Percentiles rank a stretch among this genome's conserved stretches.
Evolutionary conservation across 2,329 filamentous ascomycete species (phyloP).

Genomic region (Arachnomyces sp.): DNA sequence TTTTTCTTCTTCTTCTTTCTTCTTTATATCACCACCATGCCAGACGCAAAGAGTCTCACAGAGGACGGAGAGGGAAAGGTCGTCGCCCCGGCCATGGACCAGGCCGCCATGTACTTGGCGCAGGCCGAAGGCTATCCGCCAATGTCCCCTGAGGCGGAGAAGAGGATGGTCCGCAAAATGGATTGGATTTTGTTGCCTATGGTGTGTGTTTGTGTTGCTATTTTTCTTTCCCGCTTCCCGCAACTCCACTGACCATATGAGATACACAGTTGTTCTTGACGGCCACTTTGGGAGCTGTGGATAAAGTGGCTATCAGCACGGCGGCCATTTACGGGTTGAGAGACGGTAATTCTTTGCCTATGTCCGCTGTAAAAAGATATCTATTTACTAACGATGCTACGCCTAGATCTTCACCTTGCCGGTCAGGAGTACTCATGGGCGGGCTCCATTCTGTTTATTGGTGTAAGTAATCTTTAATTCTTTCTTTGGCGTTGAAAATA

Average conservation of each 20-base stretch:
- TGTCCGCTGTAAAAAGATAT: background rate
- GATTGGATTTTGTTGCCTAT: conserved; percentile 51
- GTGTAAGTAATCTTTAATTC: too few relatives aligned
- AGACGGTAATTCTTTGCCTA: conserved; percentile 18
- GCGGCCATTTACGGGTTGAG: conserved; percentile 49
- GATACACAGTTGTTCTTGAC: conserved; percentile 21
- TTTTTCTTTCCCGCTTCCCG: background rate
- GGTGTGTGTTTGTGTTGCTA: too few relatives aligned
- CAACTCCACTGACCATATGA: background rate
- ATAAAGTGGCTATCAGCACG: conserved; percentile 24
- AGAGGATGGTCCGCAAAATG: conserved; percentile 43
- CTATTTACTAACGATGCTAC: background rate
- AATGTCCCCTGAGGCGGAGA: conserved; percentile 18
- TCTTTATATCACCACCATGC: too few relatives aligned
- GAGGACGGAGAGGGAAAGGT: conserved; percentile 7
- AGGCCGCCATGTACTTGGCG: conserved; percentile 20
- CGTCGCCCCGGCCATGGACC: conserved; percentile 14
- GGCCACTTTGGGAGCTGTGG: conserved; percentile 22
- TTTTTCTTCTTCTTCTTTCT: too few relatives aligned
- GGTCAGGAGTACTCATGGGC: conserved; percentile 47
- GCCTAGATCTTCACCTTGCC: conserved; percentile 42
- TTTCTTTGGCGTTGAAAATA: too few relatives aligned
- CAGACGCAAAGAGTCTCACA: background rate
- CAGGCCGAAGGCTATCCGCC: conserved; percentile 14
- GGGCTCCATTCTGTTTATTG: conserved; percentile 25